phyloP scores from a whole-genome alignment of 2,329 filamentous ascomycete genomes.

The Aspergillus ustus region DNA sequence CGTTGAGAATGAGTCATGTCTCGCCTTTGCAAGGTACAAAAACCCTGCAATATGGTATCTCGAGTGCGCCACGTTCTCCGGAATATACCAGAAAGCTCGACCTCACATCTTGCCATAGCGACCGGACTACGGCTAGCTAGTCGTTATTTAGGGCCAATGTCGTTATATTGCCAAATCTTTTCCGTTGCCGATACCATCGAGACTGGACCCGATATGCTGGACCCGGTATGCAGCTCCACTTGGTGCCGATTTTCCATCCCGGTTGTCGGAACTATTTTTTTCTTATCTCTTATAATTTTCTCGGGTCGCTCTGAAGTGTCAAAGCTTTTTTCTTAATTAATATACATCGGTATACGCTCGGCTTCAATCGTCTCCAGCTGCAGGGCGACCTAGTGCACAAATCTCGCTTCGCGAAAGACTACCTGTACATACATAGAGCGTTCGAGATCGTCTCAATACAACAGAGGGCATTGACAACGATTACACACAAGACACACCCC shows the following conservation, averaged over 20 bases:
- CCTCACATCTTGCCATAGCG: background rate
- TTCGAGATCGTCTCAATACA: background rate
- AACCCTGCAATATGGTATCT: too few relatives aligned
- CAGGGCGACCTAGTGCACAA: background rate
- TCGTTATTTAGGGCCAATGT: background rate
- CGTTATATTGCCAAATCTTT: conserved; percentile 5
- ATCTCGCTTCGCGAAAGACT: too few relatives aligned
- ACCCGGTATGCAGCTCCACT: conserved; percentile 12
- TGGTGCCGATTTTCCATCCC: conserved; percentile 9
- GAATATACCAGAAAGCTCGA: background rate
- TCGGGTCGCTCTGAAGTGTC: background rate
- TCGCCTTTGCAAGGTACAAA: too few relatives aligned
- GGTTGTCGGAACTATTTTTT: conserved; percentile 17
- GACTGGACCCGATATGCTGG: conserved; percentile 4
- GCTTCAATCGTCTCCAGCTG: background rate
- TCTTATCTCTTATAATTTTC: conserved; percentile 7
- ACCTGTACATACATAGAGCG: background rate
- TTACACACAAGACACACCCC: background rate
- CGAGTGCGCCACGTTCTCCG: background rate
- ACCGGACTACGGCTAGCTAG: background rate
- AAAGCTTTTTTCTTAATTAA: background rate
- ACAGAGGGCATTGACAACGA: background rate
- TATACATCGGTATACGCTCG: background rate
- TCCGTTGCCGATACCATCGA: conserved; percentile 1
- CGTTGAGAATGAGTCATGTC: too few relatives aligned